phyloP scores from a whole-genome alignment of 331 rosid species.

The Rosa hybrid region DNA sequence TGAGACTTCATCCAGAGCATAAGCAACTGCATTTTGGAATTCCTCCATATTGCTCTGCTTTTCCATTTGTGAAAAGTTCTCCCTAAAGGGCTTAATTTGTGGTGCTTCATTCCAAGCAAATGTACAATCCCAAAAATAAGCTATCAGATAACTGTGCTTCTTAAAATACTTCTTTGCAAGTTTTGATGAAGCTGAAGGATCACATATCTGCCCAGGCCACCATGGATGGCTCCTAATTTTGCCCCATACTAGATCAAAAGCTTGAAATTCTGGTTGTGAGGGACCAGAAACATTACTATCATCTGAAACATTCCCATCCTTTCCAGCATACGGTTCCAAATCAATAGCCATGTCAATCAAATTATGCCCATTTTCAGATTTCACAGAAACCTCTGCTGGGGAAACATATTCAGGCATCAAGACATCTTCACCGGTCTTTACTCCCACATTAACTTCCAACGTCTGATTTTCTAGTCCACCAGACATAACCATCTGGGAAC shows the following conservation, averaged over 20 bases:
- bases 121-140: conserved; percentile 75
- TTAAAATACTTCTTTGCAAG: conserved; percentile 63
- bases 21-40: conserved; percentile 59
- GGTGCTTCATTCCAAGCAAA: conserved; percentile 82
- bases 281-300: conserved; percentile 22
- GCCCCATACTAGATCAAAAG: conserved; percentile 82
- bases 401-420: conserved; percentile 13
- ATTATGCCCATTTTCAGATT: conserved; percentile 20
- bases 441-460: conserved; percentile 23
- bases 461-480: conserved; percentile 28
- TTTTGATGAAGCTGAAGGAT: conserved; percentile 63
- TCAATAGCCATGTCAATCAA: conserved; percentile 51
- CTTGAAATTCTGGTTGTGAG: conserved; percentile 35
- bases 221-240: conserved; percentile 88
- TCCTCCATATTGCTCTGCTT: conserved; percentile 53
- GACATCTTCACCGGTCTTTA: conserved; percentile 30
- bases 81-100: conserved; percentile 63
- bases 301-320: conserved; percentile 20
- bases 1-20: conserved; percentile 77
- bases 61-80: conserved; percentile 63
- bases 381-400: conserved; percentile 17
- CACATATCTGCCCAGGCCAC: conserved; percentile 98
- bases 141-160: conserved; percentile 51
- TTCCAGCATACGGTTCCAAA: conserved; percentile 36
- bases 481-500: conserved; percentile 7